A percentile compares a stretch with the other conserved stretches of the same genome.
Evolutionary conservation across 2,329 filamentous ascomycete species (phyloP).

Genomic region (Truncatella angustata): DNA sequence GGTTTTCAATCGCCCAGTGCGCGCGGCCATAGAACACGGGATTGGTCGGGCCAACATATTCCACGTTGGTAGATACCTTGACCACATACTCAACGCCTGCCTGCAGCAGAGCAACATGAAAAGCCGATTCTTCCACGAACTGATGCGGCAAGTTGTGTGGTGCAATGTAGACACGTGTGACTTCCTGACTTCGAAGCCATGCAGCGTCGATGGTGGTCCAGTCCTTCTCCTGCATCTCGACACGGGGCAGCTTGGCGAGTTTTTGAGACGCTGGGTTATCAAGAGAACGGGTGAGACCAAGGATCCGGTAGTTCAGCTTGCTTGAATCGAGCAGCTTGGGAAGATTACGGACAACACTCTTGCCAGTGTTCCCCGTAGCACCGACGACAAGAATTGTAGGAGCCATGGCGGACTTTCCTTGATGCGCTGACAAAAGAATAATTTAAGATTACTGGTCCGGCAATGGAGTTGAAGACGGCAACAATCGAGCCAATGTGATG

Average conservation of each 20-base stretch:
- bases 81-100: slow-evolving; percentile 40
- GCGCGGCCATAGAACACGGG: slow-evolving; percentile 32
- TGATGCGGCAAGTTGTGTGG: slow-evolving; percentile 33
- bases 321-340: slow-evolving; percentile 18
- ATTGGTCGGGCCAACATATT: slow-evolving; percentile 33
- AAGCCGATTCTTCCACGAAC: slow-evolving; percentile 38
- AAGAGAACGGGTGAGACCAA: background rate
- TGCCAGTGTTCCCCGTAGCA: slow-evolving; percentile 37
- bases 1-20: slow-evolving; percentile 40
- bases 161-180: slow-evolving; percentile 37
- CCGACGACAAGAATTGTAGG: slow-evolving; percentile 34
- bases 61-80: slow-evolving; percentile 37
- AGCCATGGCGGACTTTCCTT: too few relatives aligned
- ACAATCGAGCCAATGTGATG: too few relatives aligned
- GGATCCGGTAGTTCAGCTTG: background rate
- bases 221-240: slow-evolving; percentile 32
- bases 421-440: too few relatives aligned
- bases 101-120: slow-evolving; percentile 30
- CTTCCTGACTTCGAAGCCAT: slow-evolving; percentile 36
- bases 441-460: too few relatives aligned
- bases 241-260: slow-evolving; percentile 30
- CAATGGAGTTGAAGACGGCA: too few relatives aligned
- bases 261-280: slow-evolving; percentile 19
- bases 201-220: slow-evolving; percentile 36
- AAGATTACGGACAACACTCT: slow-evolving; percentile 24